Evolutionary conservation across 306 rosid genomes (phyloP).

Genomic region (Dalbergia oliveri): DNA sequence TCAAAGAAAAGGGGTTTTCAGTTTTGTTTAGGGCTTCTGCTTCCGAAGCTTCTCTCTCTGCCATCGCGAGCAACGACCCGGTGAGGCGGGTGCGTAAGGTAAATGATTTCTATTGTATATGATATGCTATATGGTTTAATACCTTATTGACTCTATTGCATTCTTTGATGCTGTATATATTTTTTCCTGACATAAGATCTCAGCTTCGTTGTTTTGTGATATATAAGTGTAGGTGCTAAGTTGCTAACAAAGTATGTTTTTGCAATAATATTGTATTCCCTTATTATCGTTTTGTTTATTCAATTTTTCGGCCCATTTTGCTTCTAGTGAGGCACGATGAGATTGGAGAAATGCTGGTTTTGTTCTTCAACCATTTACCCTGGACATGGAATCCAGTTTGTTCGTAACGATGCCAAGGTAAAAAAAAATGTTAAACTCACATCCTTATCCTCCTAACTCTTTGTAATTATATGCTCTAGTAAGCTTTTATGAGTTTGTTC

Average conservation of each 20-base stretch:
- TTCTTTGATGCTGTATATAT: background rate
- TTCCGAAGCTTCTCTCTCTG: background rate
- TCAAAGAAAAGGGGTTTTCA: background rate
- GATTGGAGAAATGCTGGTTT: constrained; percentile 96
- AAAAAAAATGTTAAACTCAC: background rate
- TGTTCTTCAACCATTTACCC: constrained; percentile 92
- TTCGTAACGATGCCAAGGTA: constrained; percentile 94
- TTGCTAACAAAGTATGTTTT: background rate
- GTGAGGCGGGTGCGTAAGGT: background rate
- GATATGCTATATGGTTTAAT: background rate
- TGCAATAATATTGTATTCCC: background rate
- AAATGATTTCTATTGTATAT: background rate
- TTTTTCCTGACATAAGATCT: background rate
- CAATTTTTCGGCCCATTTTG: constrained; percentile 12
- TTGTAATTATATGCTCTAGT: background rate
- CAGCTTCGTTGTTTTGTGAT: background rate
- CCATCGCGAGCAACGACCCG: background rate
- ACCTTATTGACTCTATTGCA: background rate
- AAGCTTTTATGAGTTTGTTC: background rate
- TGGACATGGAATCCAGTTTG: constrained; percentile 93
- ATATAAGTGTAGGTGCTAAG: background rate
- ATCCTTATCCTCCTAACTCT: background rate
- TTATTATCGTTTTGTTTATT: background rate
- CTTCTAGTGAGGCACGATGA: constrained; percentile 58
- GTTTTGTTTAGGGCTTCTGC: background rate